Conservation (phyloP, 2,329 filamentous ascomycete species). For the Balansia obtecta region DNA sequence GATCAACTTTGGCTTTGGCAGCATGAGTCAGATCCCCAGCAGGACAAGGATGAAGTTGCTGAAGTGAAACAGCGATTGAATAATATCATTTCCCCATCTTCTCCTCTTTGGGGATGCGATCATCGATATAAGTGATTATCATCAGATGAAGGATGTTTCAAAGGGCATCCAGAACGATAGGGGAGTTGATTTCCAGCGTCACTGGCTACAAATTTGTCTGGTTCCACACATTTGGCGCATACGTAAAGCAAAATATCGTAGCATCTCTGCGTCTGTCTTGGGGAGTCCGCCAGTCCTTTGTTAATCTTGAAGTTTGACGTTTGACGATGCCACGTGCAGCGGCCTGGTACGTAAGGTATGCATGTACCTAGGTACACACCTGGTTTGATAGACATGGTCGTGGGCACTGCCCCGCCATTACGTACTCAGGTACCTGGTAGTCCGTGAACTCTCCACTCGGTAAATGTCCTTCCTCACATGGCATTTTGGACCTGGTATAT, state of each 20-base stretch:
- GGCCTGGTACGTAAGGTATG: no score
- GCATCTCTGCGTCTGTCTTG: no score
- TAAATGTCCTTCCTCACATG: not conserved
- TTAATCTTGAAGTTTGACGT: not conserved
- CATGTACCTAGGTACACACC: no score
- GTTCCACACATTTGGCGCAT: no score
- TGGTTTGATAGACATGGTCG: no score
- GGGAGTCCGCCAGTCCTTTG: no score
- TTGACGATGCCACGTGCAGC: not conserved
- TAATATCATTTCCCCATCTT: not conserved
- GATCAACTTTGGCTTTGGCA: not conserved
- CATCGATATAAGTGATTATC: not conserved
- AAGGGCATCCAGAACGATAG: not conserved
- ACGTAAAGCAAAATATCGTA: no score
- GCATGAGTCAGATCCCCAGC: not conserved
- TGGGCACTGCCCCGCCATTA: slow-evolving; percentile 25
- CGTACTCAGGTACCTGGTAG: slow-evolving; percentile 9
- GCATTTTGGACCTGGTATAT: no score
- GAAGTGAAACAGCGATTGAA: not conserved
- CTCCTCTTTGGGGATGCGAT: not conserved
- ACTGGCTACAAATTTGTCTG: no score
- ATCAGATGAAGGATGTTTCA: not conserved
- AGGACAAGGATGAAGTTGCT: not conserved
- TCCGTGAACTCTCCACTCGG: not conserved
- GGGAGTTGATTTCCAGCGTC: no score